Base-by-base conservation (phyloP, 1,284 basidiomycete genomes). In the Trametes sp. region DNA sequence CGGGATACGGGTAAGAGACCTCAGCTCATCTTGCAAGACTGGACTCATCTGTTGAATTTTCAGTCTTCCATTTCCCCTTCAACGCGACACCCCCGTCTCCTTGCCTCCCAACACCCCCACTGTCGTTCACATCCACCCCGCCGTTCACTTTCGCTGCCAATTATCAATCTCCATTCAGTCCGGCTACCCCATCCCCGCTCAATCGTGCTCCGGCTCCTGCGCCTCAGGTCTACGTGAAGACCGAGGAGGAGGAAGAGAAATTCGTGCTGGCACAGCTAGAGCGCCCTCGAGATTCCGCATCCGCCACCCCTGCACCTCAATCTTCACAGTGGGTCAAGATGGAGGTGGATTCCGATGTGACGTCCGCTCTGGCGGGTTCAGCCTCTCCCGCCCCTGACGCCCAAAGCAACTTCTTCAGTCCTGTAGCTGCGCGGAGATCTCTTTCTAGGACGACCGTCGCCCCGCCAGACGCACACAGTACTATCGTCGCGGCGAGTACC, bases 181-280 rank as follows among this genome's bases (percentile, higher is more conserved):
- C n/a, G n/a, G n/a, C 11, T 33, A 33, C 31, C 11, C 31, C 11
- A 6, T 33, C 31, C 38, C 35, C 35, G 35, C 35, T 36, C 14
- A 19, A 41, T 41, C 31, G 6, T 33, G 38, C 21, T 38, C 13
- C 49, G 8, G 29, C 49, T 35, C 9, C 38, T 41, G 16, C 7
- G 7, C 13, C 31, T 33, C 6, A 23, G 28, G 42, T 28, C 0
- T 10, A 4, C 41, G 29, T 45, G n/a, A 35, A 54, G 29, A 35
- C 29, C n/a, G 53, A 54, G 21, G 53, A 44, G 21, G 53, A 54
- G 13, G 52, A 54, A 29, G 53, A 54, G 31, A 33, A 35, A 5
- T n/a, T 21, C 19, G 53, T 54, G 11, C 41, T 54, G 4, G 42
- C 31, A 21, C 53, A 33, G 16, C n/a, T 54, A 13, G 33, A 54